These are phyloP conservation scores for Trypanosoma scelopori DNA, from an alignment of 208 protist genomes.

Conservation along the genomic window DNA sequence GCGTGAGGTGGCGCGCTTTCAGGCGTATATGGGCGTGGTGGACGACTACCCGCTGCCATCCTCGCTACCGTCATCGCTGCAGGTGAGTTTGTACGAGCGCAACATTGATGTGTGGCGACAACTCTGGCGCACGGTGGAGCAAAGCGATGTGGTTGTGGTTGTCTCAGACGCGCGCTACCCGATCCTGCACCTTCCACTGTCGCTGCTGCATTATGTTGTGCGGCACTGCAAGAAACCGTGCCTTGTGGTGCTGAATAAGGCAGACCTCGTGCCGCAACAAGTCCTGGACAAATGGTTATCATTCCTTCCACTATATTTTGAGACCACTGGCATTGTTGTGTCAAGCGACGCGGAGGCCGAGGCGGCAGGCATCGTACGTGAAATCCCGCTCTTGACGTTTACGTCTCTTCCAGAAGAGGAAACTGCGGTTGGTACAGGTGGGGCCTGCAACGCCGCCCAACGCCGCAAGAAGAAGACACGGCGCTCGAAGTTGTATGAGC, in stretches of 20 bases:
- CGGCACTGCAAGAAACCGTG: slow-evolving; percentile 83
- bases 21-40: slow-evolving; percentile 41
- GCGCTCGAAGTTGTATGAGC: slow-evolving; percentile 71
- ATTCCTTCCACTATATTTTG: slow-evolving; percentile 72
- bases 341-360: slow-evolving; percentile 10
- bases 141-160: slow-evolving; percentile 94
- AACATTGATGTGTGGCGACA: slow-evolving; percentile 99
- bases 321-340: slow-evolving; percentile 35
- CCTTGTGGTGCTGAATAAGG: slow-evolving; percentile 96
- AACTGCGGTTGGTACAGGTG: slow-evolving; percentile 42
- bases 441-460: slow-evolving; percentile 7
- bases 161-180: slow-evolving; percentile 96
- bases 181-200: slow-evolving; percentile 93
- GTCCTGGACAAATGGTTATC: slow-evolving; percentile 64
- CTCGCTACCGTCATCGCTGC: slow-evolving; percentile 18
- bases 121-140: slow-evolving; percentile 96
- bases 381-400: slow-evolving; percentile 72
- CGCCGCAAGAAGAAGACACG: slow-evolving; percentile 57
- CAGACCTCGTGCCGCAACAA: slow-evolving; percentile 76
- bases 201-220: slow-evolving; percentile 91
- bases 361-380: slow-evolving; percentile 15
- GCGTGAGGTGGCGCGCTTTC: slow-evolving; percentile 55
- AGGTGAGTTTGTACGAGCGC: slow-evolving; percentile 94
- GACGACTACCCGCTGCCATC: slow-evolving; percentile 46
- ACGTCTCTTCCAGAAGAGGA: slow-evolving; percentile 64